Base-by-base conservation (phyloP, 345 rosid species). In the Conringia planisiliqua region DNA sequence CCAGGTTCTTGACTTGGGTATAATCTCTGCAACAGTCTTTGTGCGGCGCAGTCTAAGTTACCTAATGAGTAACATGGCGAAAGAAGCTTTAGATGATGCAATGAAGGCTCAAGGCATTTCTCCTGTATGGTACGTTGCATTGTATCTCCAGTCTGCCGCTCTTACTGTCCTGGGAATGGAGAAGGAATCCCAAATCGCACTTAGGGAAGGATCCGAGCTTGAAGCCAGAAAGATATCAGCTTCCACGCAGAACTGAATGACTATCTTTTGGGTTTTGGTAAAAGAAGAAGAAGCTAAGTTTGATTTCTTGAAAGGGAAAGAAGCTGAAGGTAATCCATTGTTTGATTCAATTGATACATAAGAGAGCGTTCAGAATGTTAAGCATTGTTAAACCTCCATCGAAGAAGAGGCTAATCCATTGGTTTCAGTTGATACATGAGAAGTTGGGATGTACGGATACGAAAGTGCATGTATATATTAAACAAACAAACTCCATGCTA, bases 31-130 rank as follows among this genome's bases (percentile, higher is more conserved):
- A 29, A 90, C 96, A 2, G 84, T 86, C 26, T 78, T 47, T 60
- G 96, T 88, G 26, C 83, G 98, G 63, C 88, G 98, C 18, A 92
- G 98, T 76, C 77, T 88, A 36, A 85, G 85, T 73, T 84, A 86
- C 70, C 80, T 92, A 64, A 87, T 87, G 86, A 87, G 57, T 33
- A 82, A 87, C 77, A 83, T 82, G 86, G 90, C 84, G 7, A 83
- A 79, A 63, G 91, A 88, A 81, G 96, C 95, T 4, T 80, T 84
- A n/a, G 79, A 81, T 54, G 98, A 90, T 76, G 96, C 95, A 62
- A 57, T 82, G 70, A 91, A 85, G 66, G 88, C 91, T 38, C 98
- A 88, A 78, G 84, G 83, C 55, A 84, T 84, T 68, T 89, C 90
- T 60, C 98, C 94, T 7, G 61, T 83, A 4, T 92, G 96, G 98